Base-by-base conservation (phyloP, 495 filamentous ascomycete genomes). In the Neurospora tetraspora region DNA sequence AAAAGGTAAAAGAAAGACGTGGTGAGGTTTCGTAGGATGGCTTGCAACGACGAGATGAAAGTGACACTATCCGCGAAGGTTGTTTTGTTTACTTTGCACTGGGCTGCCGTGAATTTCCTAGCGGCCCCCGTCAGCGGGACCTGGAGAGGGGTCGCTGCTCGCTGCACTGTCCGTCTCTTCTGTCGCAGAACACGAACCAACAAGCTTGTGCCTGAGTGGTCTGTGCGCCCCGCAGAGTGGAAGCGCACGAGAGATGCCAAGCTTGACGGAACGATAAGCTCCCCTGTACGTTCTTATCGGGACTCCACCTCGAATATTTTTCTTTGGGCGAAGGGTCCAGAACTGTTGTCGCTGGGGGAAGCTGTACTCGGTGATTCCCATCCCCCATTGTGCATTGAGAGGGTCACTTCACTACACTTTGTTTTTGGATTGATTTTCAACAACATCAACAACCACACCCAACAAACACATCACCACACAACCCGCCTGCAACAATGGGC, bases 401-500 rank as follows among this genome's bases (percentile, higher is more conserved):
- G 47, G 47, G 47, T 11, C 47, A 31, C 12, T 59, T 31, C 20
- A 16, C 47, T 16, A 34, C 6, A 61, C 12, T 16, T 61, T 31
- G 47, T 7, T 0, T 47, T 47, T 47, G 8, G 0, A 68, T 71
- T 45, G 2, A 34, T 38, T 42, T 47, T 36, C 34, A 36, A 34
- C 34, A 34, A 36, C 34, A 36, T 5, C 31, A 31, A 31, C 31
- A 31, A 31, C 31, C 2, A 31, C 31, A 36, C 4, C 34, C 34
- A 8, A 11, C 18, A 34, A 6, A n/a, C 23, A 16, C 39, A 68
- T 18, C 11, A 20, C 73, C 39, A 73, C 9, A 53, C 43, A 53
- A 27, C 34, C 68, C 9, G 59, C 23, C 23, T 9, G 27, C 71
- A n/a, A 80, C 77, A 47, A 84, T 84, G 83, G 79, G 75, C 34